These are phyloP conservation scores for Sporothrix brasiliensis DNA, from an alignment of 2,329 filamentous ascomycete species.

Conservation along the genomic window DNA sequence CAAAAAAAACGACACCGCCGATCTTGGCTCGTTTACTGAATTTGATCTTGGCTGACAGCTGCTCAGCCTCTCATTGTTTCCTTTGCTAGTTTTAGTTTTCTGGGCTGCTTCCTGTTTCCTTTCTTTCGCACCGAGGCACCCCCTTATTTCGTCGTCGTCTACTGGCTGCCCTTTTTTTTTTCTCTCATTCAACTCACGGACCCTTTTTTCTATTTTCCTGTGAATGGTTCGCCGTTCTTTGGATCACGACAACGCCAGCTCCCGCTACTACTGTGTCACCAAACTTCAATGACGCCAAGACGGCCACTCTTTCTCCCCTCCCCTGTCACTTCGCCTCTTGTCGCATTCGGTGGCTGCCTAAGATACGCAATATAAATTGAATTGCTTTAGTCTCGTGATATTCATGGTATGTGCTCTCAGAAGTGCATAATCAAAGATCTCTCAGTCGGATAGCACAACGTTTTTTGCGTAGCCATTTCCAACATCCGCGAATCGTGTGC, in stretches of 20 bases:
- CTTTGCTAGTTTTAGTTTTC: background rate
- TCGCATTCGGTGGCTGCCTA: background rate
- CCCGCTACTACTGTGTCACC: background rate
- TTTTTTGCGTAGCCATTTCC: background rate
- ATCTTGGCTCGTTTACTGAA: conserved; percentile 20
- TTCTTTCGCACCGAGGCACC: too few relatives aligned
- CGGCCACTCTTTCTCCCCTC: background rate
- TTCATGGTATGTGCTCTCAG: background rate
- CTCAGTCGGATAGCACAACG: background rate
- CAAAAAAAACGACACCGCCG: conserved; percentile 2
- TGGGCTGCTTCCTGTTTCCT: background rate
- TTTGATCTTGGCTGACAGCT: background rate
- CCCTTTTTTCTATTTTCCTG: background rate
- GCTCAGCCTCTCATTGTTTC: background rate
- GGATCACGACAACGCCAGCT: background rate
- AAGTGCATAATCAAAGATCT: too few relatives aligned
- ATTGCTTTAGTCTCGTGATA: background rate
- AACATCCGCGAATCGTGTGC: background rate
- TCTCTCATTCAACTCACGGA: background rate
- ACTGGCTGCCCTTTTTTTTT: background rate
- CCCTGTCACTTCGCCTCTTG: background rate
- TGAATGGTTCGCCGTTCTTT: background rate
- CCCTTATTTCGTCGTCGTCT: background rate
- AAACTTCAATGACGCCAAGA: conserved; percentile 1
- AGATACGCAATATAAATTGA: background rate